Base-by-base conservation (phyloP, 1,284 basidiomycete genomes). In the Irpex sp. region DNA sequence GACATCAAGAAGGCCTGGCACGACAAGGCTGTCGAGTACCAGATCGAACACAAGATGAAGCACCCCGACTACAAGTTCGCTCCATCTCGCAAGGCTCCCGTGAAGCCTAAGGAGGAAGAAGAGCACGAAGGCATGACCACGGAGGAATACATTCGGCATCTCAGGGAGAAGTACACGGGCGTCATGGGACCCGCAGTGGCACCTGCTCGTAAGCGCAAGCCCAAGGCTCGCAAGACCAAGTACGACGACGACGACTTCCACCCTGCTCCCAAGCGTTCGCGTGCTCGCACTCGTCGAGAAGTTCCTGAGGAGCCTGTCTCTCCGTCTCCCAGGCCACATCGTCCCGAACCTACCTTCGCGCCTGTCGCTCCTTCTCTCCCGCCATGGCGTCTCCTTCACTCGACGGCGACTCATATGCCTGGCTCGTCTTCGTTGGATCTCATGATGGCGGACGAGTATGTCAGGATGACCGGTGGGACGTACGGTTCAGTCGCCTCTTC, bases 1-100 rank as follows among this genome's bases (percentile, higher is more conserved):
- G n/a, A n/a, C n/a, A n/a, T n/a, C n/a, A n/a, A n/a, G n/a, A 67
- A 67, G 33, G 59, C 68, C 19, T 87, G 83, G 82, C 72, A 77
- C 63, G 66, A 68, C 10, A 69, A 74, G 67, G 83, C 83, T 2
- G 73, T 72, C 5, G 67, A 72, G 52, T 72, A 71, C 14, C 69
- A 74, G 45, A 67, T 63, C 12, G 72, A 75, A 39, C 81, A 85
- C 64, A 69, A 71, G 60, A 61, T 60, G 55, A 75, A 69, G 60
- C 74, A 82, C 62, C 80, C 81, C 9, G 69, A 72, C 58, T 80
- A 82, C 71, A 79, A 78, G 68, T 81, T 80, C 65, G 72, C 71
- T 35, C 78, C 82, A 14, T 71, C 77, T 51, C 76, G 66, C 57
- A 72, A 69, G 66, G 54, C 57, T 35, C 7, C 59, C 28, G 58